Percentiles rank a stretch among this genome's conserved stretches.
These are phyloP conservation scores for Rhynchosporium secalis DNA, from an alignment of 2,329 filamentous ascomycete genomes.

Conservation along the genomic window DNA sequence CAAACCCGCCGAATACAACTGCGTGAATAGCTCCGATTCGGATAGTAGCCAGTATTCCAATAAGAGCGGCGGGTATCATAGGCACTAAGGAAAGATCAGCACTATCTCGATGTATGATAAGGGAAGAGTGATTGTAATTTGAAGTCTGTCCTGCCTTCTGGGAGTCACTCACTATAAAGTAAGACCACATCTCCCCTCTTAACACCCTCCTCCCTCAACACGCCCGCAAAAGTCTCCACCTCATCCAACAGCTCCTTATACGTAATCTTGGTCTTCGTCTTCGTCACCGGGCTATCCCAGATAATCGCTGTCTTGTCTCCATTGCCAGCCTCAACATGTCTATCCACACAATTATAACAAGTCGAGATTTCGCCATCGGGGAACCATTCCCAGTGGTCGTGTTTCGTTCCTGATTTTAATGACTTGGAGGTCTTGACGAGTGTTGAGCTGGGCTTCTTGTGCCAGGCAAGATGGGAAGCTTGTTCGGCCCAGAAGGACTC, in stretches of 20 bases:
- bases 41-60: constrained; percentile 79
- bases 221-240: constrained; percentile 79
- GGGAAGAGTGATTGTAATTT: background rate
- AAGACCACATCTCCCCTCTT: constrained; percentile 82
- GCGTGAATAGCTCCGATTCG: constrained; percentile 85
- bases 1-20: constrained; percentile 93
- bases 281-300: constrained; percentile 85
- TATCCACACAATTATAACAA: constrained; percentile 87
- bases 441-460: constrained; percentile 67
- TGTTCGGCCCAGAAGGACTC: constrained; percentile 74
- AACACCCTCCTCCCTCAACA: constrained; percentile 79
- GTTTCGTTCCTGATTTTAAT: constrained; percentile 59
- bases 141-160: too few relatives aligned
- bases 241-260: constrained; percentile 76
- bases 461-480: constrained; percentile 77
- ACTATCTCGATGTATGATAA: constrained; percentile 1
- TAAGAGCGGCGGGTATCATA: constrained; percentile 88
- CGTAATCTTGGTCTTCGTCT: constrained; percentile 68
- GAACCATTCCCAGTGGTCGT: constrained; percentile 89
- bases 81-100: constrained; percentile 62
- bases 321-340: constrained; percentile 79
- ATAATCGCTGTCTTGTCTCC: constrained; percentile 75
- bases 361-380: constrained; percentile 85
- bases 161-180: constrained; percentile 69
- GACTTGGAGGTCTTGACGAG: constrained; percentile 63